These are phyloP conservation scores for Colletotrichum plurivorum DNA, from an alignment of 2,329 filamentous ascomycete genomes.

Conservation along the genomic window DNA sequence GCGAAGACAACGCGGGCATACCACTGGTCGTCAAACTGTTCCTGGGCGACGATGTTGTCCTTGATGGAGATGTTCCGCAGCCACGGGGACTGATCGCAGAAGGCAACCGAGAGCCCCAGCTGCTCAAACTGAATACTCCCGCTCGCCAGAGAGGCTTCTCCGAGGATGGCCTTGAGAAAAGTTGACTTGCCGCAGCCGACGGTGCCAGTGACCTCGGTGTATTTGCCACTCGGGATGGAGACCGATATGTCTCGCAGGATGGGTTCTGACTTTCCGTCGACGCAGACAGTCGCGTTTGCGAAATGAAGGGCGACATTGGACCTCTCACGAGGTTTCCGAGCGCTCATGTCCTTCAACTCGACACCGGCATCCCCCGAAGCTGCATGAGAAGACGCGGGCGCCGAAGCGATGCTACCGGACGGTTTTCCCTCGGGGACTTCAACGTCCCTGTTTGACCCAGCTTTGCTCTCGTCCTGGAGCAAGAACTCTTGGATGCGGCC, in stretches of 20 bases:
- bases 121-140: background rate
- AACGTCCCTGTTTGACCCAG: background rate
- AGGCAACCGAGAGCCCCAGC: conserved; percentile 19
- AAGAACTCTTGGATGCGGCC: conserved; percentile 43
- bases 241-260: conserved; percentile 19
- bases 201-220: conserved; percentile 18
- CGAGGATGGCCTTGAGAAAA: conserved; percentile 44
- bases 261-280: conserved; percentile 19
- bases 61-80: conserved; percentile 42
- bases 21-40: conserved; percentile 46
- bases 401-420: no score
- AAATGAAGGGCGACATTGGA: no score
- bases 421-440: no score
- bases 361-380: no score
- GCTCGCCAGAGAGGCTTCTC: conserved; percentile 27
- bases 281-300: background rate
- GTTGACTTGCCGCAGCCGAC: conserved; percentile 42
- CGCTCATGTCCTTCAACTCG: no score
- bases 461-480: conserved; percentile 11
- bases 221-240: conserved; percentile 13
- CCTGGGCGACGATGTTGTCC: conserved; percentile 41
- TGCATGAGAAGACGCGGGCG: no score
- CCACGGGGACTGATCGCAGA: conserved; percentile 43
- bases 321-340: no score
- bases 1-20: conserved; percentile 48